These are phyloP conservation scores for Ogataea zsoltii DNA, from an alignment of 805 yeast species.

Conservation along the genomic window DNA sequence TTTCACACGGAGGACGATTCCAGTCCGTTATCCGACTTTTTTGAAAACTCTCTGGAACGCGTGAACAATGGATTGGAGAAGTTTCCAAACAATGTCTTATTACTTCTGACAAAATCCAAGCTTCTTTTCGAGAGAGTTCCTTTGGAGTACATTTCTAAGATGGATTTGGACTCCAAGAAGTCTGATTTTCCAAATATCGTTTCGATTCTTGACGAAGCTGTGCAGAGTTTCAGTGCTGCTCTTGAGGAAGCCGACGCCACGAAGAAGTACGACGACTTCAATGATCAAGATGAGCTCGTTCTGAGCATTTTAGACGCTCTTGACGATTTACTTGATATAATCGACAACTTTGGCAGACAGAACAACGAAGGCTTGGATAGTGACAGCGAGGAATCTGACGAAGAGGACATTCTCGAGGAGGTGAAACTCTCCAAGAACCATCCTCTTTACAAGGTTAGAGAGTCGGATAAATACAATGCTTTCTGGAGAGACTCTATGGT, in stretches of 20 bases:
- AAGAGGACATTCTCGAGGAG: constrained; percentile 31
- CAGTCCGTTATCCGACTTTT: constrained; percentile 49
- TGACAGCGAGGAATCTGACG: constrained; percentile 47
- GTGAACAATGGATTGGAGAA: constrained; percentile 55
- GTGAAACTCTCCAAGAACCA: constrained; percentile 47
- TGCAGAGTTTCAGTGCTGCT: constrained; percentile 47
- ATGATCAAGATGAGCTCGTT: constrained; percentile 31
- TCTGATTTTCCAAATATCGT: constrained; percentile 39
- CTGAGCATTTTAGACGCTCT: constrained; percentile 56
- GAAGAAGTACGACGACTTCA: constrained; percentile 19
- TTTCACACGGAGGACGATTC: constrained; percentile 41
- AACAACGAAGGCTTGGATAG: constrained; percentile 61
- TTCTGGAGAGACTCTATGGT: constrained; percentile 57
- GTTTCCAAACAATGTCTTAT: constrained; percentile 43
- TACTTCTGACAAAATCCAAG: constrained; percentile 56
- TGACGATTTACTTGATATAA: constrained; percentile 69
- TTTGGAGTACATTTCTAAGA: constrained; percentile 52
- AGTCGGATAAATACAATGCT: constrained; percentile 41
- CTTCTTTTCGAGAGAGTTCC: constrained; percentile 61
- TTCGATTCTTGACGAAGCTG: constrained; percentile 46
- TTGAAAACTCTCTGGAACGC: constrained; percentile 74
- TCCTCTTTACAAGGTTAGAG: constrained; percentile 51
- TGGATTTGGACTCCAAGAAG: constrained; percentile 42
- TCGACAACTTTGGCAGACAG: constrained; percentile 63
- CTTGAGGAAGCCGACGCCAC: constrained; percentile 32